Evolutionary conservation across 2,329 filamentous ascomycete species (phyloP), one percentile per base, ranked within the genome.

Genomic region (Fusarium sp.): DNA sequence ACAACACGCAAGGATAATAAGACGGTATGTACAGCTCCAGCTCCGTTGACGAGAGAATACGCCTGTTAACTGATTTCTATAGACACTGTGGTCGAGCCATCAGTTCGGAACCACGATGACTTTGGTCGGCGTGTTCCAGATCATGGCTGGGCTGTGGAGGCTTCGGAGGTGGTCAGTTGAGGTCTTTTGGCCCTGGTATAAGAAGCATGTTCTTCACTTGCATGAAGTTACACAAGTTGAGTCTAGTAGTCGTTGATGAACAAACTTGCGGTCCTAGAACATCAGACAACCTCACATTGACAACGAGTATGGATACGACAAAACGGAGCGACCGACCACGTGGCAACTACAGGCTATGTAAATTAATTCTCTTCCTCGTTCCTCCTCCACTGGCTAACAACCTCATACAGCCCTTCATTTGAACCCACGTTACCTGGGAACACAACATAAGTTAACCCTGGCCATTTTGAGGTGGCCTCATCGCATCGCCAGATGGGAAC

Each of bases 401-500:
- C 62, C 22, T 76, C 74, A 14, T 67, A 71, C 12, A 76, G 38
- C 10, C 70, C 68, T 22, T 71, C 65, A 8, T 73, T 61, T 1
- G 68, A 62, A 5, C 74, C 73, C 33, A 76, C 74, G 53, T 77
- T 76, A 4, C 75, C 74, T 0, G 73, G 75, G 10, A 77, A 77
- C 1, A 77, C 71, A 6, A 75, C 71, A 36, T 88, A 90, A 1
- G 87, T 87, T 12, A 90, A 78, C 1, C 86, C 86, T 0, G 81
- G 81, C 79, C 85, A 87, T 62, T 87, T 86, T 35, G 82, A 84
- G 1, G 84, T 84, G 4, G 79, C 77, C 77, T 90, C 88, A 61
- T 89, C 84, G 64, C 88, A 91, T 62, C 85, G 82, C 89, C 89
- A 91, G 0, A 91, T 80, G 1, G 89, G 88, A 17, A 91, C 87